Conservation (phyloP, 768 basidiomycete species). For the Sarcodon sp. region DNA sequence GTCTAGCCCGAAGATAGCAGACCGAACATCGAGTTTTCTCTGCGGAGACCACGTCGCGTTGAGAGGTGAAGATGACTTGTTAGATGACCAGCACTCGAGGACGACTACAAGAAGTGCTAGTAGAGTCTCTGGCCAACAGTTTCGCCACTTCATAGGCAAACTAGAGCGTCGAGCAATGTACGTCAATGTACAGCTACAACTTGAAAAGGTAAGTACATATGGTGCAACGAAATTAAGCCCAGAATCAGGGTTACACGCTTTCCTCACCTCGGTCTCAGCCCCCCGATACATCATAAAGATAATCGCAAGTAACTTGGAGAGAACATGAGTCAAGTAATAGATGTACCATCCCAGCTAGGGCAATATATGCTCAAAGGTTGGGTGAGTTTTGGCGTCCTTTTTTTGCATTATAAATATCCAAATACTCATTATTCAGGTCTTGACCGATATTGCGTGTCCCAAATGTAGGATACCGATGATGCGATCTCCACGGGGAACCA, state of each 20-base stretch:
- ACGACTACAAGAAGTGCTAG: conserved; percentile 14
- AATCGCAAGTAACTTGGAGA: background rate
- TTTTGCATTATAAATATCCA: too few species aligned
- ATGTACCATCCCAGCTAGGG: conserved; percentile 52
- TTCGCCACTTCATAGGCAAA: conserved; percentile 14
- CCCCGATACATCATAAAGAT: background rate
- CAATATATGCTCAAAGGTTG: conserved; percentile 70
- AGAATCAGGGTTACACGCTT: background rate
- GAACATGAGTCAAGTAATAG: conserved; percentile 17
- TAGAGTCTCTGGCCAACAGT: conserved; percentile 13
- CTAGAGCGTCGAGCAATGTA: background rate
- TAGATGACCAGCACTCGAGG: conserved; percentile 7
- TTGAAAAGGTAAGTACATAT: too few species aligned
- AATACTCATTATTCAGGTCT: conserved; percentile 24
- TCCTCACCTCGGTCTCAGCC: background rate
- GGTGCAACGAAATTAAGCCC: too few species aligned
- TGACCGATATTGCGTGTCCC: conserved; percentile 56
- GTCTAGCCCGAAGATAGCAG: background rate
- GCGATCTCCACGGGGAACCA: conserved; percentile 45
- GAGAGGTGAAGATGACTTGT: conserved; percentile 4
- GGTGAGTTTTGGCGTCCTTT: conserved; percentile 26
- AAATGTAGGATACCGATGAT: conserved; percentile 61
- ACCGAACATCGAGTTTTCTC: conserved; percentile 15
- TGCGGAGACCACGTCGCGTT: conserved; percentile 12
- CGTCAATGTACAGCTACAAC: background rate